Conservation (phyloP, 352 stramenopile genomes). For the Phytophthora agathidicida region DNA sequence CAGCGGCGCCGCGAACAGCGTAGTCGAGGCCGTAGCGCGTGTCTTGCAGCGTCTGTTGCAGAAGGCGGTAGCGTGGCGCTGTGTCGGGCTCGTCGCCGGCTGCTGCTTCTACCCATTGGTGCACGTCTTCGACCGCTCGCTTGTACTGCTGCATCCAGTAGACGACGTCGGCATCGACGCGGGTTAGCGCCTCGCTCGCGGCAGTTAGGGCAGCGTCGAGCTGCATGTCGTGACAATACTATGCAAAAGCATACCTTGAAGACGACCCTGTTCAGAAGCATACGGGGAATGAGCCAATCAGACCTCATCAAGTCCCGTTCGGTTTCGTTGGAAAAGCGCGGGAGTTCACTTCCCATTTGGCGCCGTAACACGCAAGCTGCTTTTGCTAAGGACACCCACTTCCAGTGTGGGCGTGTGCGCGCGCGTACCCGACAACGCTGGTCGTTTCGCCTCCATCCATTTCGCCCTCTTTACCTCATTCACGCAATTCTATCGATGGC, state of each 20-base stretch:
- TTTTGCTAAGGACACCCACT: too few relatives aligned
- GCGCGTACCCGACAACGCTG: not conserved
- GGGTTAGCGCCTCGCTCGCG: constrained; percentile 2
- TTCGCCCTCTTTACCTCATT: constrained; percentile 4
- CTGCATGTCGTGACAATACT: too few relatives aligned
- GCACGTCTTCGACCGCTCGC: not conserved
- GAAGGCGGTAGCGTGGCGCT: constrained; percentile 8
- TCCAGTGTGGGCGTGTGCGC: too few relatives aligned
- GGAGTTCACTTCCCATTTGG: constrained; percentile 36
- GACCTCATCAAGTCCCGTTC: not conserved
- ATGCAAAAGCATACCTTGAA: not conserved
- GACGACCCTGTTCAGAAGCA: not conserved
- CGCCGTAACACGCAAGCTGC: not conserved
- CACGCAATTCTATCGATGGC: constrained; percentile 21
- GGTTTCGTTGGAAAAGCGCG: constrained; percentile 26
- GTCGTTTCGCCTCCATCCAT: constrained; percentile 20
- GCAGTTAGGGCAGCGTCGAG: not conserved
- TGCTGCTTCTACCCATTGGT: constrained; percentile 1
- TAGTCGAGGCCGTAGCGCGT: constrained; percentile 28
- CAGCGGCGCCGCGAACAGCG: constrained; percentile 2
- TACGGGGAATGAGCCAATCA: constrained; percentile 11
- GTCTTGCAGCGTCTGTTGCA: constrained; percentile 27
- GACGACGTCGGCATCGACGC: constrained; percentile 4
- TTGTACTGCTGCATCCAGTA: constrained; percentile 35
- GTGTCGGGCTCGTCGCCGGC: not conserved